phyloP scores from a whole-genome alignment of 106 monocot genomes.

The Chionographis japonica region DNA sequence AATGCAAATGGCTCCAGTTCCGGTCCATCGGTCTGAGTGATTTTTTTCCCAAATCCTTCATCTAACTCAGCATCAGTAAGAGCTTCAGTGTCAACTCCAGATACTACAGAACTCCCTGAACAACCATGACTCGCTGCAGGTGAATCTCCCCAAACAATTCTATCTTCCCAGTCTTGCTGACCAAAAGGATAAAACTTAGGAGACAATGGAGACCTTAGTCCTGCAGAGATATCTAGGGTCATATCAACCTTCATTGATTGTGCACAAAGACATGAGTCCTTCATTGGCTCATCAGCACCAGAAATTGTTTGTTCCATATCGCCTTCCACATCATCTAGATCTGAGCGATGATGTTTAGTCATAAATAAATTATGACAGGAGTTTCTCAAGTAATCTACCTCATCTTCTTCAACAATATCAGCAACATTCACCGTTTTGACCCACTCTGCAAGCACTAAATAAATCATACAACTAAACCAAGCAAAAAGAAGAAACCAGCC shows the following conservation, averaged over 20 bases:
- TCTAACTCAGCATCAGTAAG: slow-evolving; percentile 23
- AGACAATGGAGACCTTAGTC: slow-evolving; percentile 27
- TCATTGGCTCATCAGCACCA: slow-evolving; percentile 22
- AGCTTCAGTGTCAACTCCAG: slow-evolving; percentile 43
- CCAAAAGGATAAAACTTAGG: slow-evolving; percentile 88
- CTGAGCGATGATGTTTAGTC: slow-evolving; percentile 15
- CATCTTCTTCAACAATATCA: slow-evolving; percentile 81
- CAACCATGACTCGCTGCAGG: slow-evolving; percentile 34
- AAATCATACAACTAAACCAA: slow-evolving; percentile 12
- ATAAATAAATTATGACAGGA: slow-evolving; percentile 27
- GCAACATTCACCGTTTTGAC: slow-evolving; percentile 37
- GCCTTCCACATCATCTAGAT: slow-evolving; percentile 31
- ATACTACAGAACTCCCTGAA: slow-evolving; percentile 40
- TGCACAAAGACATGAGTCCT: slow-evolving; percentile 50
- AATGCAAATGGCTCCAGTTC: slow-evolving; percentile 28
- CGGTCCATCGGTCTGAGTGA: slow-evolving; percentile 11
- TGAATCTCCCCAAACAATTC: slow-evolving; percentile 94
- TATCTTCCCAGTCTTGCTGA: slow-evolving; percentile 90
- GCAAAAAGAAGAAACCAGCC: slow-evolving; percentile 5
- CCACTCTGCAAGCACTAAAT: slow-evolving; percentile 34
- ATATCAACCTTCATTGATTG: slow-evolving; percentile 78
- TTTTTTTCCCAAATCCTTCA: slow-evolving; percentile 7
- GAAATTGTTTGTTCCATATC: slow-evolving; percentile 20
- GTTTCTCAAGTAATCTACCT: slow-evolving; percentile 55
- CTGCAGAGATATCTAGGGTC: slow-evolving; percentile 12